Conservation (phyloP, 176 grass and related monocot species). For the Lolium perenne region DNA sequence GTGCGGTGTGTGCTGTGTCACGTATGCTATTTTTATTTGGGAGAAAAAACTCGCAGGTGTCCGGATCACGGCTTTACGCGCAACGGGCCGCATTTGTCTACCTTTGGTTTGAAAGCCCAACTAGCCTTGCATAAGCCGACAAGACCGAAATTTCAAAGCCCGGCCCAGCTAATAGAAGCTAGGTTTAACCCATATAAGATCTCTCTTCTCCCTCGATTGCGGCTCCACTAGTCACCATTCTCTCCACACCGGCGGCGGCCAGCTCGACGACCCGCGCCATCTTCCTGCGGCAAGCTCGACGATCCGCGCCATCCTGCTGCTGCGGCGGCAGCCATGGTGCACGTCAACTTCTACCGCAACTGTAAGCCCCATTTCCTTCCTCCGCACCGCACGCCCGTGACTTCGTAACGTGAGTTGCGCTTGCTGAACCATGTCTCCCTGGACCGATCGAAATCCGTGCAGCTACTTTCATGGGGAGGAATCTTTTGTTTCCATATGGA, state of each 20-base stretch:
- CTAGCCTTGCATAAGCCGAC: no score
- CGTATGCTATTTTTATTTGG: no score
- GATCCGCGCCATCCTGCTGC: background rate
- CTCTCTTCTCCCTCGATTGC: background rate
- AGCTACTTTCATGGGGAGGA: background rate
- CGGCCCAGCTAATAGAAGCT: background rate
- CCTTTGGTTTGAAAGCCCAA: no score
- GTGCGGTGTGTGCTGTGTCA: background rate
- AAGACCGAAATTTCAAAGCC: background rate
- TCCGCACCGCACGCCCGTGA: background rate
- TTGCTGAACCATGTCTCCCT: background rate
- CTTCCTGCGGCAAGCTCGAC: background rate
- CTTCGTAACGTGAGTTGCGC: background rate
- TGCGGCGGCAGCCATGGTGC: constrained; percentile 61
- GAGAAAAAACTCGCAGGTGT: no score
- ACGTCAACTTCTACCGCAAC: constrained; percentile 81
- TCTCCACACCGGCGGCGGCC: background rate
- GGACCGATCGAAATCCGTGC: background rate
- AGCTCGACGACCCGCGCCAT: background rate
- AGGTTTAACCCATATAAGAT: constrained; percentile 38
- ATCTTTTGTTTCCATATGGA: background rate
- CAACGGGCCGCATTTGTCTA: no score
- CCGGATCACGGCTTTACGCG: no score
- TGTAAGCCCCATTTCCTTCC: constrained; percentile 38
- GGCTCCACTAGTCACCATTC: background rate